Evolutionary conservation across 768 basidiomycete species (phyloP), one percentile per base, ranked within the genome.

Genomic region (Psilocybe tampanensis): DNA sequence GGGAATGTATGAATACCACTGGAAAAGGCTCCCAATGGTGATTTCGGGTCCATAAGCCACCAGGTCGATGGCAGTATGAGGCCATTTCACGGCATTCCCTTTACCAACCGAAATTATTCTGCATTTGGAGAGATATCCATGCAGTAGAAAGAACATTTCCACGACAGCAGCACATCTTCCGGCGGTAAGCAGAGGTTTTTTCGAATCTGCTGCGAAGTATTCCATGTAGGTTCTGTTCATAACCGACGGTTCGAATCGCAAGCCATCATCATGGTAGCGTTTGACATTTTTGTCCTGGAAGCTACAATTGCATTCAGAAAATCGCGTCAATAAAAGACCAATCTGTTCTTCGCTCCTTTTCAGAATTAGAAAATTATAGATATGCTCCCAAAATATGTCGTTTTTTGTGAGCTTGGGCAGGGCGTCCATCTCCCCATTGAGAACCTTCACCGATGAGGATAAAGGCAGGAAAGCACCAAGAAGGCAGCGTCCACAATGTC

Each of bases 1-100:
- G 11, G 54, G 50, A 19, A 56, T n/a, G 47, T 53, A 54, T 9
- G 39, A 26, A 42, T 56, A 52, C 59, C 59, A 60, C 18, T 56
- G 54, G 15, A 60, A 15, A 36, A 56, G 52, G 15, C 24, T 34
- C 49, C 56, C 26, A 8, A 60, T 42, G 9, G 49, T 44, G 7
- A 21, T 44, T n/a, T 60, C 59, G 2, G 55, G 33, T 11, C 59
- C 59, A 24, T 41, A 44, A 24, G 59, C 51, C 13, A 60, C 36
- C 15, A 60, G 39, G 19, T 48, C 55, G 24, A 21, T 44, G 15
- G 39, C 21, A 17, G 23, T 19, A 15, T n/a, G 44, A 8, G 50
- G 55, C 59, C 55, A 56, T n/a, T 34, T 22, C 19, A 34, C 24
- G 21, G 55, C 41, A 24, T 17, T 34, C 19, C 59, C 57, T 50